A percentile compares a stretch with the other conserved stretches of the same genome.
Conservation (phyloP, 768 basidiomycete species). For the Phaeotremella fagi region DNA sequence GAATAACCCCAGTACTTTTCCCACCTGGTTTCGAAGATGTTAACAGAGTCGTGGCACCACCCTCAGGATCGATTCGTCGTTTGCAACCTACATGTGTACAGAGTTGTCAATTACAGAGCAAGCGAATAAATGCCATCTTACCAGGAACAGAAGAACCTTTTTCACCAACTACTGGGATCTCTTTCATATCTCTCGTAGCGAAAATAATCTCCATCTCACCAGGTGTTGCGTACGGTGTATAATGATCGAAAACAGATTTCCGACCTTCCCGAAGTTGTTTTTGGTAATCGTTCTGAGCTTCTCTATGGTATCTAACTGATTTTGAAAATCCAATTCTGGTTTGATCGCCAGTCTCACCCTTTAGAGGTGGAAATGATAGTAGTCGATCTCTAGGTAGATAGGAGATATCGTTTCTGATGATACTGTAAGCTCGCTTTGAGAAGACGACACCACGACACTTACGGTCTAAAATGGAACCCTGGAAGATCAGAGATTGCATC, state of each 20-base stretch:
- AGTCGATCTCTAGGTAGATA: neutral
- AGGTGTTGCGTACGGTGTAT: constrained; percentile 9
- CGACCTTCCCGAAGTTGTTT: constrained; percentile 1
- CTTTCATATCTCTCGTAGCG: neutral
- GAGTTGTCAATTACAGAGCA: too few relatives aligned
- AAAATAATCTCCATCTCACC: constrained; percentile 14
- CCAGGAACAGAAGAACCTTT: neutral
- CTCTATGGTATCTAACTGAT: constrained; percentile 2
- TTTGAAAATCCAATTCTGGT: constrained; percentile 10
- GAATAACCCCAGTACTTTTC: constrained; percentile 21
- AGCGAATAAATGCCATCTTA: too few relatives aligned
- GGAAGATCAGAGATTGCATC: constrained; percentile 29
- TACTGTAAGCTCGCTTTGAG: neutral
- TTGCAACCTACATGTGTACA: constrained; percentile 6
- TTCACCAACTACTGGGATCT: neutral
- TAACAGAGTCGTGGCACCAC: constrained; percentile 21
- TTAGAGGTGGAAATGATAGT: neutral
- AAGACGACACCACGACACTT: neutral
- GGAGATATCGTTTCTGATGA: neutral
- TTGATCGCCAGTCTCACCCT: neutral
- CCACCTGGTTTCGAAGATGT: constrained; percentile 19
- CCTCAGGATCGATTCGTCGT: constrained; percentile 3
- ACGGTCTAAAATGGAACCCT: constrained; percentile 7
- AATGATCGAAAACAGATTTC: constrained; percentile 10
- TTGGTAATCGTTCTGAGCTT: constrained; percentile 18